A percentile compares a stretch with the other conserved stretches of the same genome.
These are phyloP conservation scores for Cyberlindnera lachancei DNA, from an alignment of 805 yeast genomes.

Conservation along the genomic window DNA sequence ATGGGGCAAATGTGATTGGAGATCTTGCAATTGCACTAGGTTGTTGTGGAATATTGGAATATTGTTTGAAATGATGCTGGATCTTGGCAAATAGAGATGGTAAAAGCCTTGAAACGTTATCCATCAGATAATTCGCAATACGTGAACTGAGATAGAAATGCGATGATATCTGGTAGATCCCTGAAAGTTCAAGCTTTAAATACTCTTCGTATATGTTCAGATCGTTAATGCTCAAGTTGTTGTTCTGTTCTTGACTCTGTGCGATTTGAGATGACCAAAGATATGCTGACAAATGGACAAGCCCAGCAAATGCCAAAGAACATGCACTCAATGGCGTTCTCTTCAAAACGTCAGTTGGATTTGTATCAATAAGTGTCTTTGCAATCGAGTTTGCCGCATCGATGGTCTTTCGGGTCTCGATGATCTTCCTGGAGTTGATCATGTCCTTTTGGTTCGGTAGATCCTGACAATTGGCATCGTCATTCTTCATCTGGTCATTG, in stretches of 20 bases:
- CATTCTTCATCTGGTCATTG: slow-evolving; percentile 20
- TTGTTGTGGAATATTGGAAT: slow-evolving; percentile 3
- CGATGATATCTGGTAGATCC: slow-evolving; percentile 40
- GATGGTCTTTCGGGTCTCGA: slow-evolving; percentile 46
- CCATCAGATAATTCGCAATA: slow-evolving; percentile 38
- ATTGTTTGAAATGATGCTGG: slow-evolving; percentile 23
- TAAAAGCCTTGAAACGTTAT: slow-evolving; percentile 34
- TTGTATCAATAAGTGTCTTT: slow-evolving; percentile 38
- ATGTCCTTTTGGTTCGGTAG: slow-evolving; percentile 24
- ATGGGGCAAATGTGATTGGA: slow-evolving; percentile 3
- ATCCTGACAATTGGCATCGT: slow-evolving; percentile 25
- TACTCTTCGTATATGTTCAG: slow-evolving; percentile 35
- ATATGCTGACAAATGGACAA: slow-evolving; percentile 46
- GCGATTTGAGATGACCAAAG: slow-evolving; percentile 41
- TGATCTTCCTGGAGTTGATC: slow-evolving; percentile 37
- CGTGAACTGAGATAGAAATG: slow-evolving; percentile 46
- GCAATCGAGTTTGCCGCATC: slow-evolving; percentile 46
- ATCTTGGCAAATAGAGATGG: slow-evolving; percentile 35
- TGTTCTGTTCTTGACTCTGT: slow-evolving; percentile 13
- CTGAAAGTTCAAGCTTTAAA: slow-evolving; percentile 40
- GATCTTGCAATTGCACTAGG: slow-evolving; percentile 5
- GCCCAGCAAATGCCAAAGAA: slow-evolving; percentile 43
- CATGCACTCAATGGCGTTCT: slow-evolving; percentile 48
- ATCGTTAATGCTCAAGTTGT: slow-evolving; percentile 15
- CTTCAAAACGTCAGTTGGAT: slow-evolving; percentile 33